phyloP scores from a whole-genome alignment of 2,329 filamentous ascomycete species.

The Magnaporthiopsis poae region DNA sequence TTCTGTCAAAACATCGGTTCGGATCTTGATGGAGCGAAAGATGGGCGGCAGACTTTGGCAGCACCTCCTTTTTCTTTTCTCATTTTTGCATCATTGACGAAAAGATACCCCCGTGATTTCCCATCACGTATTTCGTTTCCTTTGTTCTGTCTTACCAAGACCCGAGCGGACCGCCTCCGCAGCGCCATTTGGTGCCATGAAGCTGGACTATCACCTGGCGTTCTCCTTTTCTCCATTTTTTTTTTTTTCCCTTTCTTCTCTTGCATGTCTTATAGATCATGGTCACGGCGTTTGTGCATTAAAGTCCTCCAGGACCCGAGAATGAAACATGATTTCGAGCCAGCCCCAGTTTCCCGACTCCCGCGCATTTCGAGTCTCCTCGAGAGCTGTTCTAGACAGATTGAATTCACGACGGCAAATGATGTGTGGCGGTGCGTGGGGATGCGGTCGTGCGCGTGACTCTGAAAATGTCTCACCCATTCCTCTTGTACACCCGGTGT shows the following conservation, averaged over 20 bases:
- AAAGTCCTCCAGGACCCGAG: neutral
- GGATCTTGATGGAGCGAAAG: neutral
- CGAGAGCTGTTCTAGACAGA: neutral
- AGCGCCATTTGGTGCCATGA: neutral
- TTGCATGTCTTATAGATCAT: neutral
- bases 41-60: neutral
- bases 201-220: neutral
- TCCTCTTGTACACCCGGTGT: neutral
- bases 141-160: neutral
- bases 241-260: neutral
- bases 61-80: neutral
- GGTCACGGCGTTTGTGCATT: neutral
- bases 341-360: neutral
- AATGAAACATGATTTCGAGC: neutral
- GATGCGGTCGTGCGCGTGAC: neutral
- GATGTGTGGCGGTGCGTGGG: neutral
- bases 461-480: neutral
- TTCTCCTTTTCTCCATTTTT: neutral
- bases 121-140: neutral
- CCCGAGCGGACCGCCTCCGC: neutral
- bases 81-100: neutral
- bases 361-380: neutral
- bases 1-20: neutral
- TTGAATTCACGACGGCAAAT: neutral
- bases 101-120: neutral